These are phyloP conservation scores for Suillus americanus DNA, from an alignment of 768 basidiomycete genomes.

Conservation along the genomic window DNA sequence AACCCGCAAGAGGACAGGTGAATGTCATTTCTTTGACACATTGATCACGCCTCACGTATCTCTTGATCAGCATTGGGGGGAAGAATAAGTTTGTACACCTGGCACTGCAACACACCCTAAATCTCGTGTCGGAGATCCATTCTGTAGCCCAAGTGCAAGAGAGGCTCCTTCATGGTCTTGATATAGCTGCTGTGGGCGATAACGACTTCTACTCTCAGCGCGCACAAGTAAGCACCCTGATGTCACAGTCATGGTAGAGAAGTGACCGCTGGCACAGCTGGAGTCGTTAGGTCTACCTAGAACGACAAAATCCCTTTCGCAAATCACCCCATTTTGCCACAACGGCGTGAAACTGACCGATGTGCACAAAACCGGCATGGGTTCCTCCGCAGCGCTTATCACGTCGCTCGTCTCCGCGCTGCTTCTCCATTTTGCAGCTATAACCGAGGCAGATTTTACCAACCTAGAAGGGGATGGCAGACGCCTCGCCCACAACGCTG, in stretches of 20 bases:
- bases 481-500: conserved; percentile 82
- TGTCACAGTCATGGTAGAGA: background rate
- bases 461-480: conserved; percentile 46
- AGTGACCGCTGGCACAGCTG: conserved; percentile 45
- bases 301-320: conserved; percentile 59
- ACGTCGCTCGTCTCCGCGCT: conserved; percentile 90
- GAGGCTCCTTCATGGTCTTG: conserved; percentile 53
- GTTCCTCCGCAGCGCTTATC: conserved; percentile 95
- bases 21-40: background rate
- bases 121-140: conserved; percentile 62
- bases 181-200: conserved; percentile 85
- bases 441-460: conserved; percentile 50
- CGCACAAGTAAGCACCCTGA: conserved; percentile 58
- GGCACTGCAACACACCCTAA: conserved; percentile 76
- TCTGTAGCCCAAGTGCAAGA: conserved; percentile 41
- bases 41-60: conserved; percentile 9
- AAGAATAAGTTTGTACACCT: conserved; percentile 93
- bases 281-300: conserved; percentile 58
- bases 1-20: conserved; percentile 23
- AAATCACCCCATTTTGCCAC: conserved; percentile 74
- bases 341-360: conserved; percentile 67
- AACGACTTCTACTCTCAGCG: conserved; percentile 99
- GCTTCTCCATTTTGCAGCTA: conserved; percentile 69
- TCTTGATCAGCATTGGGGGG: conserved; percentile 35
- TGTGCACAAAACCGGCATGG: conserved; percentile 98